Base-by-base conservation (phyloP, 441 rosid genomes). In the Populus hybrid region DNA sequence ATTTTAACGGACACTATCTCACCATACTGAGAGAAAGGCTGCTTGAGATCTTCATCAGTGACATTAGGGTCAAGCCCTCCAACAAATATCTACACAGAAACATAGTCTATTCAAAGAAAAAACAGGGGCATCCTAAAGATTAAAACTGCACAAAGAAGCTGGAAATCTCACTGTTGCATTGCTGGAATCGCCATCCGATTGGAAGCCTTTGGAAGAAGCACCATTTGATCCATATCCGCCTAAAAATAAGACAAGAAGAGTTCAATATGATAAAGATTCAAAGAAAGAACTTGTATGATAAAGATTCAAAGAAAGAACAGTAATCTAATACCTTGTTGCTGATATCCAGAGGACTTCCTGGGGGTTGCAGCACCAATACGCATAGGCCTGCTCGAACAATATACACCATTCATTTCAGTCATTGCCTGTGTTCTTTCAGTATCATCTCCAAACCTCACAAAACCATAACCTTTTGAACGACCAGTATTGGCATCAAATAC, bases 341-440 rank as follows among this genome's bases (percentile, higher is more conserved):
- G 95, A 81, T 91, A 91, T 71, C 92, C 94, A 80, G 91, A 90
- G 1, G 93, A 87, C 82, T 93, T 95, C 85, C 98, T 88, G 7
- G 98, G 99, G 33, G 99, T 92, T 53, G 98, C 98, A 76, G 95
- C 90, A 81, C 99, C 97, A 36, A 93, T 90, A 1, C 99, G 92
- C 99, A 95, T 93, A 50, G 97, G 91, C 87, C 99, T 89, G 87
- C 89, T 92, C 4, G 91, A 93, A 85, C n/a, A n/a, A n/a, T n/a
- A n/a, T n/a, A n/a, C n/a, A n/a, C n/a, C n/a, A n/a, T n/a, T n/a
- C n/a, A n/a, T n/a, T n/a, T n/a, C n/a, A n/a, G n/a, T n/a, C n/a
- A n/a, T n/a, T n/a, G n/a, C n/a, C n/a, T n/a, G n/a, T n/a, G n/a
- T n/a, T n/a, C n/a, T n/a, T n/a, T n/a, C n/a, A n/a, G n/a, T n/a